Percentiles rank a stretch among this genome's conserved stretches.
Evolutionary conservation across 371 early-diverging fungal genomes (phyloP).

Genomic region (Mortierella sp.): DNA sequence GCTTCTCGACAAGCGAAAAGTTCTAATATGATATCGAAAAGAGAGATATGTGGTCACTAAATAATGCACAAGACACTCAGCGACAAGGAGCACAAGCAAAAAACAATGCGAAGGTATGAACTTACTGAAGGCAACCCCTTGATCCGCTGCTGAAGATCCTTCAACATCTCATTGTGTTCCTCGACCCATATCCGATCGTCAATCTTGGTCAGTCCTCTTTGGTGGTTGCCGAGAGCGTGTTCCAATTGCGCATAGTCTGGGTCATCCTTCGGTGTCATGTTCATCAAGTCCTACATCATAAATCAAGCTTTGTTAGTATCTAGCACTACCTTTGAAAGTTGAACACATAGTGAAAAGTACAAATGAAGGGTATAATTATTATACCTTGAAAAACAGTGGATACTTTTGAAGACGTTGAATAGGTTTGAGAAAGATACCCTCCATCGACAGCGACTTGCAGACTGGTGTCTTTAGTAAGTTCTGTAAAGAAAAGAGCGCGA

Average conservation of each 20-base stretch:
- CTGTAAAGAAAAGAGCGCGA: conserved; percentile 4
- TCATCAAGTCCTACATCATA: conserved; percentile 39
- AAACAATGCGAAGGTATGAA: neutral
- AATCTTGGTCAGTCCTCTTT: conserved; percentile 49
- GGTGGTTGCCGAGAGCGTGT: conserved; percentile 39
- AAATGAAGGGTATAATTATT: neutral
- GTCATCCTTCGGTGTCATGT: conserved; percentile 33
- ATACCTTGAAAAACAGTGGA: conserved; percentile 56
- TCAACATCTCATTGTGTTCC: conserved; percentile 56
- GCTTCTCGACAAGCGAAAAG: conserved; percentile 49
- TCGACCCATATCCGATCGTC: conserved; percentile 58
- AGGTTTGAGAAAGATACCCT: conserved; percentile 54
- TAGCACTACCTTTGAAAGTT: neutral
- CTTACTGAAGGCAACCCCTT: conserved; percentile 52
- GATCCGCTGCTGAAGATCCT: conserved; percentile 54
- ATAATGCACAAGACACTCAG: too few species aligned
- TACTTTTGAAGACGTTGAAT: conserved; percentile 57
- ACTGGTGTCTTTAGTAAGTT: conserved; percentile 39
- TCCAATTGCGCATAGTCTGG: conserved; percentile 38
- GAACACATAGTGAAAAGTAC: too few species aligned
- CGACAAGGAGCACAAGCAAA: neutral
- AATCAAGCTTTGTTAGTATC: neutral
- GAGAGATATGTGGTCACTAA: neutral
- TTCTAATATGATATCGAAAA: conserved; percentile 15
- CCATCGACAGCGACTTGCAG: conserved; percentile 46